phyloP scores from a whole-genome alignment of 1,284 basidiomycete genomes.

The Megacollybia platyphylla region DNA sequence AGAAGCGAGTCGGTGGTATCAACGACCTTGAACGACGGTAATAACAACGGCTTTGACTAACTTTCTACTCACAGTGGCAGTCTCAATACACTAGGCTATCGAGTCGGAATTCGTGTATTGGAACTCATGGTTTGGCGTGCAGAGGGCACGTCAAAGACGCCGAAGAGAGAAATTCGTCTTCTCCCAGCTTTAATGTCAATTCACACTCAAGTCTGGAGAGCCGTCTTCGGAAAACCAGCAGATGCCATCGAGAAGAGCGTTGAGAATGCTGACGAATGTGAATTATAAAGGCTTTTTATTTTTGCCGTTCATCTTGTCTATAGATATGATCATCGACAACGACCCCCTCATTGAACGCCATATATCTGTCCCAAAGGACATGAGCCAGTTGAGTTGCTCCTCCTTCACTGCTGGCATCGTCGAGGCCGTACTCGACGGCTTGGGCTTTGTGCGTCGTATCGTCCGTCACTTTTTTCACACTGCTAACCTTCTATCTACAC shows the following conservation, averaged over 20 bases:
- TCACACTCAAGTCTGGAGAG: constrained; percentile 89
- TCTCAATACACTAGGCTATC: constrained; percentile 82
- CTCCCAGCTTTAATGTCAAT: constrained; percentile 84
- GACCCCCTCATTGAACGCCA: constrained; percentile 84
- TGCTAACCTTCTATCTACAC: constrained; percentile 7
- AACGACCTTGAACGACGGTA: constrained; percentile 84
- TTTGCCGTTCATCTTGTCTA: constrained; percentile 2
- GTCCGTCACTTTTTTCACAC: constrained; percentile 2
- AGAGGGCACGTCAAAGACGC: constrained; percentile 62
- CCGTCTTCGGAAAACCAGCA: constrained; percentile 86
- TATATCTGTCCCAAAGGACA: constrained; percentile 89
- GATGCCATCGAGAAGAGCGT: constrained; percentile 94
- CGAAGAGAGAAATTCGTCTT: constrained; percentile 81
- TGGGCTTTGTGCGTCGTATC: constrained; percentile 74
- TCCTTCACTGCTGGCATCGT: constrained; percentile 96
- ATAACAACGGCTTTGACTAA: constrained; percentile 7
- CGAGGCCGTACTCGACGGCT: constrained; percentile 91
- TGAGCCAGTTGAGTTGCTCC: constrained; percentile 89
- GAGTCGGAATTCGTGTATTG: constrained; percentile 74
- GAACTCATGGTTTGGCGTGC: constrained; percentile 66
- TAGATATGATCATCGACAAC: constrained; percentile 99
- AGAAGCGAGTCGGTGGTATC: constrained; percentile 88
- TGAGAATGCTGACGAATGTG: constrained; percentile 92
- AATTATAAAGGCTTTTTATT: constrained; percentile 15
- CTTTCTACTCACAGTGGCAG: constrained; percentile 25